Evolutionary conservation across 2,329 filamentous ascomycete species (phyloP).

Genomic region (Paraphoma sp.): DNA sequence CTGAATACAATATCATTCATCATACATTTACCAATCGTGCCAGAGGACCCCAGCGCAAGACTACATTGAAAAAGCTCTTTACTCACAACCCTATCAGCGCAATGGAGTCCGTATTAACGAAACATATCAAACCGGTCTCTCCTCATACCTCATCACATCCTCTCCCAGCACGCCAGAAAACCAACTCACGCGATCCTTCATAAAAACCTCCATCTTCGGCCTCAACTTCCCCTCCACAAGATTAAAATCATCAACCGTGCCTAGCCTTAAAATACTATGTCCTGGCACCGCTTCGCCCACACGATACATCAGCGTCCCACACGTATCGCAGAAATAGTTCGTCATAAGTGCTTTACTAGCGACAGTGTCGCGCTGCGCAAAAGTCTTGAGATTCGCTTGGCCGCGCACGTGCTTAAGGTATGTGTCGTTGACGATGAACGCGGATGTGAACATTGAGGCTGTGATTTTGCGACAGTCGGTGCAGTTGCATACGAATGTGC

Average conservation of each 20-base stretch:
- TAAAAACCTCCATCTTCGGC: constrained; percentile 61
- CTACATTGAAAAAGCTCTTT: no score
- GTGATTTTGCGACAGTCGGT: constrained; percentile 67
- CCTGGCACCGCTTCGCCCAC: constrained; percentile 55
- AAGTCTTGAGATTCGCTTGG: constrained; percentile 55
- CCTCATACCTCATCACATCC: neutral
- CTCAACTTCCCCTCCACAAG: constrained; percentile 64
- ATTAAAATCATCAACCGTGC: constrained; percentile 67
- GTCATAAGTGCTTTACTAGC: constrained; percentile 55
- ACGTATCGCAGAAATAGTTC: constrained; percentile 66
- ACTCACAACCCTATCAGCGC: no score
- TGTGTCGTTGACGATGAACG: constrained; percentile 57
- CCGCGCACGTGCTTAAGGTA: constrained; percentile 59
- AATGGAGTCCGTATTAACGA: no score
- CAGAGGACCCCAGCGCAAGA: no score
- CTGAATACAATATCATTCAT: no score
- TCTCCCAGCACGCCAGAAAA: neutral
- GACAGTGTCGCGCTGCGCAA: constrained; percentile 40
- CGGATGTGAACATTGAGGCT: constrained; percentile 64
- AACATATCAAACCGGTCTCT: neutral
- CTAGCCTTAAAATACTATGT: constrained; percentile 59
- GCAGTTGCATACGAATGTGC: constrained; percentile 66
- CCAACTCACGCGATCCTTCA: constrained; percentile 60
- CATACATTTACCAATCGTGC: no score
- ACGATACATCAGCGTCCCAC: constrained; percentile 68